Evolutionary conservation across 2,329 filamentous ascomycete species (phyloP).

Genomic region (Parafenestella ontariensis): DNA sequence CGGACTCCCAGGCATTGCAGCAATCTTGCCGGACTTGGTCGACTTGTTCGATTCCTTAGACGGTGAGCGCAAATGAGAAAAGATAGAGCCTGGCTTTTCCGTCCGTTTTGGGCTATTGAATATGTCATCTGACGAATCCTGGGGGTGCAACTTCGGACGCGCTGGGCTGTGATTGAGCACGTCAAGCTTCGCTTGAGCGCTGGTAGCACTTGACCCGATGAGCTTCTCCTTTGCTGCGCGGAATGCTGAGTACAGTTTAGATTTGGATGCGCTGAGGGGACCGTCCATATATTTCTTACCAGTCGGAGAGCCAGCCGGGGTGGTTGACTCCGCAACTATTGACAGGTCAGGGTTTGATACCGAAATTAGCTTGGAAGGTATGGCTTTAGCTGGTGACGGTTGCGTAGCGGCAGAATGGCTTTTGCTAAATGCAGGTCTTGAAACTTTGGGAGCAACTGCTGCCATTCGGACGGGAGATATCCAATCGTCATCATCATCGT

Average conservation of each 20-base stretch:
- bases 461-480: conserved; percentile 61
- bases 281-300: conserved; percentile 69
- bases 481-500: conserved; percentile 59
- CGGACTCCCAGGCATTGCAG: conserved; percentile 37
- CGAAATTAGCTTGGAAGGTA: conserved; percentile 55
- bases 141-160: conserved; percentile 32
- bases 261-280: conserved; percentile 89
- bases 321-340: conserved; percentile 57
- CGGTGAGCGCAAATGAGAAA: conserved; percentile 45
- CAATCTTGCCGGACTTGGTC: conserved; percentile 3
- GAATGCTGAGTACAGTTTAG: conserved; percentile 88
- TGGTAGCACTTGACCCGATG: conserved; percentile 71
- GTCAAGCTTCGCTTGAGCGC: conserved; percentile 66
- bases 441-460: conserved; percentile 28
- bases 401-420: conserved; percentile 63
- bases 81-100: conserved; percentile 40
- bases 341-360: conserved; percentile 54
- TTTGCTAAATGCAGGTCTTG: conserved; percentile 63
- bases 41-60: conserved; percentile 45
- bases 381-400: conserved; percentile 47
- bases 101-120: conserved; percentile 44
- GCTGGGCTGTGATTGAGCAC: conserved; percentile 50
- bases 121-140: conserved; percentile 42
- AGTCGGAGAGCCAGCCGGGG: conserved; percentile 63
- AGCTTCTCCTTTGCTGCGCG: conserved; percentile 87